These are phyloP conservation scores for Daldinia decipiens DNA, from an alignment of 495 filamentous ascomycete species.

Conservation along the genomic window DNA sequence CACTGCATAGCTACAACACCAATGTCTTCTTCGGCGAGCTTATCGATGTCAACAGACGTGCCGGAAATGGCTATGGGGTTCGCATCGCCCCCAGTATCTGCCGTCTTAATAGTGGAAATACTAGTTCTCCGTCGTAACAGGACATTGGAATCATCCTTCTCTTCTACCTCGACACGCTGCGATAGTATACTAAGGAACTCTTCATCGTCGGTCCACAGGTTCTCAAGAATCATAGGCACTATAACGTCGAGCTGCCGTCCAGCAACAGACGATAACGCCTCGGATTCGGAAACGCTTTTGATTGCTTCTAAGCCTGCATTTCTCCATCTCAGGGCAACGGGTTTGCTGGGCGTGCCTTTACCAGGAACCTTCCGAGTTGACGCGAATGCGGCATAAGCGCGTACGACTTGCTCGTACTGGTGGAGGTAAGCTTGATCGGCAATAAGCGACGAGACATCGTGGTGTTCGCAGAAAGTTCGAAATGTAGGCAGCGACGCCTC, in stretches of 20 bases:
- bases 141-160: conserved; percentile 71
- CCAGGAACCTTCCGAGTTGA: conserved; percentile 61
- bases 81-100: conserved; percentile 69
- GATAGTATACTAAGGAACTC: conserved; percentile 71
- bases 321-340: conserved; percentile 84
- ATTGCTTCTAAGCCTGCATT: conserved; percentile 83
- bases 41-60: conserved; percentile 83
- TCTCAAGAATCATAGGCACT: conserved; percentile 84
- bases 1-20: conserved; percentile 82
- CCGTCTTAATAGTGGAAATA: conserved; percentile 78
- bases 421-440: conserved; percentile 82
- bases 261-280: conserved; percentile 76
- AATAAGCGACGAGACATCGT: conserved; percentile 79
- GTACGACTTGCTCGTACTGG: conserved; percentile 84
- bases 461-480: conserved; percentile 81
- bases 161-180: conserved; percentile 67
- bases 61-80: conserved; percentile 77
- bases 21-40: conserved; percentile 86
- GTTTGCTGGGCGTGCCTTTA: conserved; percentile 68
- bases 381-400: conserved; percentile 80
- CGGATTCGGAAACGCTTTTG: conserved; percentile 78
- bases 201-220: conserved; percentile 80
- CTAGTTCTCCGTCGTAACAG: conserved; percentile 74
- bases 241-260: conserved; percentile 78
- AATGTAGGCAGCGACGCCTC: conserved; percentile 88